Base-by-base conservation (phyloP, 2,329 filamentous ascomycete species). In the Aspergillus niger region DNA sequence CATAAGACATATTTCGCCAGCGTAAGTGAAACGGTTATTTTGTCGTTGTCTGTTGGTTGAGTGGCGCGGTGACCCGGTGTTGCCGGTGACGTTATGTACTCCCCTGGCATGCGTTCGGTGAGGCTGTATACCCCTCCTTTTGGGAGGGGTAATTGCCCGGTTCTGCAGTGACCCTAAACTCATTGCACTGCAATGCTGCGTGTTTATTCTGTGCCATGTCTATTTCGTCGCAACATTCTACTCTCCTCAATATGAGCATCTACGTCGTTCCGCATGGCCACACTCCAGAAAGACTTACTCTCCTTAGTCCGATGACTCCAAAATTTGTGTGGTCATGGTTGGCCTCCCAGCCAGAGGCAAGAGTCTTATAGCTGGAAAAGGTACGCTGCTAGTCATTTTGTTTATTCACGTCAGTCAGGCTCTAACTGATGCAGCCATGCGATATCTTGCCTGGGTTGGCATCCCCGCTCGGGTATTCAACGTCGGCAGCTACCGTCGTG, bases 311-410 rank as follows among this genome's bases (percentile, higher is more conserved):
- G 94, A 98, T 82, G 92, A 97, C 78, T 94, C 91, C 63, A 91
- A 91, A 77, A 96, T 99, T 81, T 98, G 94, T 78, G 93, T 99
- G 66, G 92, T 99, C 71, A 98, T 99, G 95, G 95, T 99, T 62
- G 95, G 95, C 67, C 84, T 99, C 74, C 95, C 95, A 58, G 95
- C 95, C 63, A 85, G 95, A 69, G 95, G 95, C 73, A 99, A 99
- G 85, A 97, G 92, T 81, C 87, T 97, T 77, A 98, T 99, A 75
- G 94, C 95, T 68, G 92, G 96, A 73, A 97, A 97, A 86, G 92
- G 93, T 95, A 82, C 72, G 81, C 75, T 59, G n/a, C 22, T 15
- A 28, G 10, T 28, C 10, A 41, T 51, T 50, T 24, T 17, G 26
- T 3, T 8, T 24, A 10, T 36, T 36, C 0, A 36, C 32, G 4